phyloP scores from a whole-genome alignment of 148 eudicot species.

The Diospyros lotus region DNA sequence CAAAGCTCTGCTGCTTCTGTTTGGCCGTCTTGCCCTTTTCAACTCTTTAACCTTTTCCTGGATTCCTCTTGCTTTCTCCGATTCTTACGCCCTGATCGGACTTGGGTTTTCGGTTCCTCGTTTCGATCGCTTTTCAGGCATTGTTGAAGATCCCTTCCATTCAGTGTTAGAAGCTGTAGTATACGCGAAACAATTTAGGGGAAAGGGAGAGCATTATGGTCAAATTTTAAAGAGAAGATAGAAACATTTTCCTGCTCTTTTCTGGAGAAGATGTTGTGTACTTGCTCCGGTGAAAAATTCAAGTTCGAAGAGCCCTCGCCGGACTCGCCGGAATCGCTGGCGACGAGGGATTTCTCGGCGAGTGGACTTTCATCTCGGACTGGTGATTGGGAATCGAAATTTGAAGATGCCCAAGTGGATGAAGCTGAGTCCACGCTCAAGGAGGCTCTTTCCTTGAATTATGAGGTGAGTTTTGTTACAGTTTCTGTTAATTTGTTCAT shows the following conservation, averaged over 20 bases:
- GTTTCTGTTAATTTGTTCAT: too few species aligned
- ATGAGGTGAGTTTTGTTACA: constrained; percentile 53
- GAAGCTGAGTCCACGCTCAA: constrained; percentile 97
- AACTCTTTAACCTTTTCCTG: background rate
- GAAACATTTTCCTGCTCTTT: background rate
- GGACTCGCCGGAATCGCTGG: constrained; percentile 75
- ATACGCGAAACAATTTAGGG: background rate
- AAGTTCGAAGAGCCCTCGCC: constrained; percentile 60
- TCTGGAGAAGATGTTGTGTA: constrained; percentile 67
- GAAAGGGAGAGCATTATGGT: background rate
- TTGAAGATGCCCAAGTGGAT: constrained; percentile 90
- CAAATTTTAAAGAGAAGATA: background rate
- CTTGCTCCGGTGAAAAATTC: constrained; percentile 96
- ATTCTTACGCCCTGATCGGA: background rate
- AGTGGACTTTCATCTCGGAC: constrained; percentile 73
- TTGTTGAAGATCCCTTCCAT: background rate
- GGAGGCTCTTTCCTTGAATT: constrained; percentile 90
- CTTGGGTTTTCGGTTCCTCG: background rate
- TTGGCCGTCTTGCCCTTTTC: constrained; percentile 4
- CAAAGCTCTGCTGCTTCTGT: constrained; percentile 15
- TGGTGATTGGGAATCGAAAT: constrained; percentile 63
- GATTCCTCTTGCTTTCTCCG: background rate
- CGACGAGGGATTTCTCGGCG: constrained; percentile 78
- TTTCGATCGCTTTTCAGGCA: background rate
- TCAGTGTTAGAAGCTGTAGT: too few species aligned